Percentiles rank a stretch among this genome's conserved stretches.
Evolutionary conservation across 352 stramenopile genomes (phyloP).

Genomic region (Pythium folliculosum): DNA sequence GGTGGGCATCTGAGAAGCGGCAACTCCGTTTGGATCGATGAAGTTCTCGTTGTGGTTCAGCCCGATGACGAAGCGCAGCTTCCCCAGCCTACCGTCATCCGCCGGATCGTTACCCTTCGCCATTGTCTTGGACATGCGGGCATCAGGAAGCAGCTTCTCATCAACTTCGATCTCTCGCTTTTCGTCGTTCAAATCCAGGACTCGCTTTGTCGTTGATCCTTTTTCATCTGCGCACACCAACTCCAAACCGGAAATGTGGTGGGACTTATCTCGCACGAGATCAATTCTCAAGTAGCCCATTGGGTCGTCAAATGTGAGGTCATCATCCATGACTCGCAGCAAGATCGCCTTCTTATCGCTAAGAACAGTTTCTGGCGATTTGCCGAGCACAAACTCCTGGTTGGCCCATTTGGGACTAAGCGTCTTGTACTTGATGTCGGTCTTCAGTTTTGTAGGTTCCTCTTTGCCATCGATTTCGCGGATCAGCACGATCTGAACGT

Average conservation of each 20-base stretch:
- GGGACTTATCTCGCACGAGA: conserved; percentile 51
- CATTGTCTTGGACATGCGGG: conserved; percentile 35
- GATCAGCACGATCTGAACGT: conserved; percentile 59
- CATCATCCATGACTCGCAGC: conserved; percentile 62
- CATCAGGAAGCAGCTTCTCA: conserved; percentile 50
- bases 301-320: conserved; percentile 48
- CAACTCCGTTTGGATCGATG: conserved; percentile 33
- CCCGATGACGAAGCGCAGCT: conserved; percentile 53
- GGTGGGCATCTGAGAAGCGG: conserved; percentile 20
- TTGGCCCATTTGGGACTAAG: conserved; percentile 74
- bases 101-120: conserved; percentile 43
- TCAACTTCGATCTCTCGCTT: conserved; percentile 42
- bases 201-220: conserved; percentile 27
- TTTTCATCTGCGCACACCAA: conserved; percentile 47
- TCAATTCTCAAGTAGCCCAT: conserved; percentile 60
- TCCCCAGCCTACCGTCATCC: conserved; percentile 52
- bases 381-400: conserved; percentile 66
- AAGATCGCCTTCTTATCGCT: conserved; percentile 63
- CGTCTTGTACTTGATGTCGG: conserved; percentile 64
- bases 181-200: conserved; percentile 44
- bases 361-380: conserved; percentile 47
- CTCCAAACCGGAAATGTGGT: conserved; percentile 49
- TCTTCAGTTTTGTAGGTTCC: conserved; percentile 59
- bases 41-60: conserved; percentile 66
- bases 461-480: conserved; percentile 49